Evolutionary conservation across 495 filamentous ascomycete species (phyloP), one percentile per base, ranked within the genome.

Genomic region (Tetracladium setigerum): DNA sequence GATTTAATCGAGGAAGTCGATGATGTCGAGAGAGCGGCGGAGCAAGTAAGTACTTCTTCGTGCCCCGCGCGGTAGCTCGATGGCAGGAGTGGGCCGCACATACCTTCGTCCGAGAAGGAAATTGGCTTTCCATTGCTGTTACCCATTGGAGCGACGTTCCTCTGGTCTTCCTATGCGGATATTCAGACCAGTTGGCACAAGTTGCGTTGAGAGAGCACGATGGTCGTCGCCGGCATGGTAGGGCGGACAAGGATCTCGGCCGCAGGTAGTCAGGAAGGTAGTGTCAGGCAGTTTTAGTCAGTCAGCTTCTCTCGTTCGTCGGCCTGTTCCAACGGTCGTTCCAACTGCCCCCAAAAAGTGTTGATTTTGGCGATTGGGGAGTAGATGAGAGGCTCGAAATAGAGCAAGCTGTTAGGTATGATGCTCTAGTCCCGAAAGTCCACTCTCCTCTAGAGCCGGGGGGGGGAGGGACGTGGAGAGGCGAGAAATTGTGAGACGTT

Each of bases 101-200:
- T 68, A 96, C 90, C 86, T 76, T 95, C 88, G 71, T 95, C 89
- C 63, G 84, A 86, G 70, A 89, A 84, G 59, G 85, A 81, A 67
- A 96, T 79, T 62, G 84, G 89, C 65, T 95, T 96, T 62, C 92
- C 92, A 62, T 87, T 88, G 58, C 78, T 81, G 65, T 98, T 96
- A 61, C 92, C 92, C 92, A 98, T 98, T 47, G 34, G 32, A 32
- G 38, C 38, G 43, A 30, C 30, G 41, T 30, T n/a, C 16, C 34
- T 3, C 34, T n/a, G 34, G 13, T 16, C 34, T 31, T 13, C 43
- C 9, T 47, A 30, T n/a, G 37, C n/a, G 14, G 13, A 19, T 24
- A 19, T 36, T 19, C 14, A 11, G 36, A 43, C 54, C 50, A 33
- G 35, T 30, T 30, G 55, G 55, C 55, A 58, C 51, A 46, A 27